Evolutionary conservation across 352 stramenopile species (phyloP).

Genomic region (Globisporangium camurandrum): DNA sequence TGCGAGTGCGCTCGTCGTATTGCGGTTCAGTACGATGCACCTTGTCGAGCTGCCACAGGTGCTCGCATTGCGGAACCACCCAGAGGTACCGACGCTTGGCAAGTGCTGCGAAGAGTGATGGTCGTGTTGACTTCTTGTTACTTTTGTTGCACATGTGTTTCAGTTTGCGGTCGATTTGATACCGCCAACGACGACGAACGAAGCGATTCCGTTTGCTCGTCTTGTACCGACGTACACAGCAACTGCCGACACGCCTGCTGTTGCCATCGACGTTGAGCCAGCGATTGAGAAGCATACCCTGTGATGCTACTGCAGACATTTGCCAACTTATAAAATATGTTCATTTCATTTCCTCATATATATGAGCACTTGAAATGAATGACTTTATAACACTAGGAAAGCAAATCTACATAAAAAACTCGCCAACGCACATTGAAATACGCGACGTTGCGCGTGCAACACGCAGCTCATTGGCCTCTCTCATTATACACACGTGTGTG

Average conservation of each 20-base stretch:
- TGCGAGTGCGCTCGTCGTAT: slow-evolving; percentile 50
- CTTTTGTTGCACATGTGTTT: not conserved
- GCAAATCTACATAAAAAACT: not conserved
- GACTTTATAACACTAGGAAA: too few relatives aligned
- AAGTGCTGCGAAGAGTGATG: too few relatives aligned
- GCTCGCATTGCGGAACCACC: slow-evolving; percentile 46
- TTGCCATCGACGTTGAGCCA: slow-evolving; percentile 9
- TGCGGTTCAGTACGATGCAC: slow-evolving; percentile 67
- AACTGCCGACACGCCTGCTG: slow-evolving; percentile 7
- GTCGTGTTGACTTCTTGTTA: not conserved
- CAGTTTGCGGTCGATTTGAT: slow-evolving; percentile 48
- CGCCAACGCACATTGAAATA: too few relatives aligned
- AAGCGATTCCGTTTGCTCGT: slow-evolving; percentile 57
- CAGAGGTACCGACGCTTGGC: slow-evolving; percentile 32
- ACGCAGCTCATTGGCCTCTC: too few relatives aligned
- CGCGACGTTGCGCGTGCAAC: too few relatives aligned
- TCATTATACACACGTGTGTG: too few relatives aligned
- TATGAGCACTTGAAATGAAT: too few relatives aligned
- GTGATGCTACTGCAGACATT: too few relatives aligned
- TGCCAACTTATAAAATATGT: too few relatives aligned
- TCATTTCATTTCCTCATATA: too few relatives aligned
- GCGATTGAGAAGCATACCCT: too few relatives aligned
- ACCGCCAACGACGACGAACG: slow-evolving; percentile 17
- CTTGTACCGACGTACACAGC: slow-evolving; percentile 37
- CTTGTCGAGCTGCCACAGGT: slow-evolving; percentile 67